Evolutionary conservation across 768 basidiomycete genomes (phyloP).

Genomic region (Auriculariales sp.): DNA sequence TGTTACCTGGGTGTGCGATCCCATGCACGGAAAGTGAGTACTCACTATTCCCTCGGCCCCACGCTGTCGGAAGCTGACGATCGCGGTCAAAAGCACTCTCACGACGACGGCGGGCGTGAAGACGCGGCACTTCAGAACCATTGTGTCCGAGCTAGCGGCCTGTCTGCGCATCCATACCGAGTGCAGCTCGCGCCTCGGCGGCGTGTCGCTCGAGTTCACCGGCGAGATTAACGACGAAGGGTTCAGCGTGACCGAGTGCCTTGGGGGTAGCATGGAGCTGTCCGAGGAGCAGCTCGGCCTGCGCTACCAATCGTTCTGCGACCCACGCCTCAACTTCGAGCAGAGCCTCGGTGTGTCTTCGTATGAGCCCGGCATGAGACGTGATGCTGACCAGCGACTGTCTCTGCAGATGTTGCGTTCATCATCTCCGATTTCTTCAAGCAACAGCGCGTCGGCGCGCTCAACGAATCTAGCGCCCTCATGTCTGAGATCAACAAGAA

Average conservation of each 20-base stretch:
- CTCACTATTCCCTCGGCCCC: constrained; percentile 3
- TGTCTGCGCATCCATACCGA: constrained; percentile 69
- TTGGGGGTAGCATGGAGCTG: constrained; percentile 93
- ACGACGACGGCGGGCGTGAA: constrained; percentile 72
- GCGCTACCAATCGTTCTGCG: constrained; percentile 92
- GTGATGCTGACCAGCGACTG: background rate
- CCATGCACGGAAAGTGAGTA: constrained; percentile 95
- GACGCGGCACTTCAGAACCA: constrained; percentile 78
- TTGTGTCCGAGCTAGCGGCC: constrained; percentile 74
- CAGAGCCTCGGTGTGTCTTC: constrained; percentile 66
- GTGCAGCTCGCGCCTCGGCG: constrained; percentile 59
- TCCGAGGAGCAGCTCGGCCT: constrained; percentile 79
- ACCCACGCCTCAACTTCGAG: constrained; percentile 87
- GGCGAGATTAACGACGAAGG: constrained; percentile 85
- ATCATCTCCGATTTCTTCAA: constrained; percentile 71
- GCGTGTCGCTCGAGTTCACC: constrained; percentile 82
- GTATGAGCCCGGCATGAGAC: background rate
- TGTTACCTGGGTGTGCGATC: constrained; percentile 91
- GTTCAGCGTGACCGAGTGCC: constrained; percentile 89
- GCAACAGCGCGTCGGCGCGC: constrained; percentile 35
- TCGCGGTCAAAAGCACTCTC: constrained; percentile 43
- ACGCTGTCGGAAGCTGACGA: background rate
- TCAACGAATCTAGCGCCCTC: background rate
- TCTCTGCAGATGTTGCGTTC: constrained; percentile 62
- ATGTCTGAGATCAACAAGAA: background rate